Evolutionary conservation across 2,329 filamentous ascomycete genomes (phyloP), one percentile per base, ranked within the genome.

Genomic region (Pseudocercospora crystallina): DNA sequence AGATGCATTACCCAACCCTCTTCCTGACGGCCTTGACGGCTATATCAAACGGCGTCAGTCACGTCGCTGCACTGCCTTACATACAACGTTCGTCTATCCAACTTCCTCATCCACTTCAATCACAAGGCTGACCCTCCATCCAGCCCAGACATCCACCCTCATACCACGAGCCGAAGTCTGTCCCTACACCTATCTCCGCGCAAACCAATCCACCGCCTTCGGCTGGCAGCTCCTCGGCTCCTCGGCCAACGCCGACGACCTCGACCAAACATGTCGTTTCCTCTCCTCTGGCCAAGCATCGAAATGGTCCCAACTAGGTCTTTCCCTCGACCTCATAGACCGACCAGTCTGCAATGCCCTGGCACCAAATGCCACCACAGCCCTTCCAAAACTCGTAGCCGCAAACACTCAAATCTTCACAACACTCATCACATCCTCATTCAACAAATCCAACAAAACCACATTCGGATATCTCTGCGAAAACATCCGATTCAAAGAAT

Each of bases 191-290:
- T n/a, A 36, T 5, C 39, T 51, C 34, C 53, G 53, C 39, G 49
- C 46, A 30, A 63, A 63, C 43, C 53, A 61, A 15, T 66, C 64
- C 15, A 54, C 43, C 9, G 36, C 62, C 40, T 59, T 66, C 44
- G 64, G 63, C 30, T 66, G 62, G 56, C 63, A 65, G 40, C 43
- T 68, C 32, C 57, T 61, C 10, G 65, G 63, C 32, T 51, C 59
- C 9, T 55, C 60, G 11, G 37, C 55, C 42, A 41, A 45, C 39
- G 17, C 50, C 42, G 35, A 61, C 36, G 51, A 60, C 34, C 53
- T 63, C 32, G 57, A 57, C 14, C 17, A 40, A 8, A 55, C 53
- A 32, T 65, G 63, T 45, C 49, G 52, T 39, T 43, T 59, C 37
- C 58, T 61, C 38, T 40, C 45, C 7, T 45, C 48, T 30, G 56